Conservation (phyloP, 768 basidiomycete genomes). For the Lactifluus echinatus region DNA sequence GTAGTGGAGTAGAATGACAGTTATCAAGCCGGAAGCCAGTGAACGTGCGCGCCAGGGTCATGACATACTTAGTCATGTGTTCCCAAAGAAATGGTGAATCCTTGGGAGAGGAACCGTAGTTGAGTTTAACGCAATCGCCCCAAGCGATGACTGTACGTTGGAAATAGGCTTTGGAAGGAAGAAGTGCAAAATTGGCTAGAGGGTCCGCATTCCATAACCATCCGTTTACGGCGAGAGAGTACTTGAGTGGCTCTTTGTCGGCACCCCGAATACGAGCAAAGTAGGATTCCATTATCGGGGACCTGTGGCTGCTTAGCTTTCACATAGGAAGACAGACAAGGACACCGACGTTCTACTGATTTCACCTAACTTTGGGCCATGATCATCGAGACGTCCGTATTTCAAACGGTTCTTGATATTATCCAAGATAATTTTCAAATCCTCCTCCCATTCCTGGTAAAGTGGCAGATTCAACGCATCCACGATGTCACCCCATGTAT, state of each 20-base stretch:
- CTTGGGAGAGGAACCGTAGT: conserved; percentile 56
- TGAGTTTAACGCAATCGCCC: conserved; percentile 97
- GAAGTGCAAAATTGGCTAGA: conserved; percentile 85
- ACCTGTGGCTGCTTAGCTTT: conserved; percentile 34
- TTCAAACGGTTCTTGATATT: conserved; percentile 67
- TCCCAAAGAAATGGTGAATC: conserved; percentile 74
- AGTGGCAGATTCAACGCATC: conserved; percentile 85
- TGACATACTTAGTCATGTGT: conserved; percentile 82
- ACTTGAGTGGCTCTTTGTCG: conserved; percentile 42
- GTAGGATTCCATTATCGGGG: conserved; percentile 82
- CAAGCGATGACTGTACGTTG: conserved; percentile 95
- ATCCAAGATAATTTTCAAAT: conserved; percentile 63
- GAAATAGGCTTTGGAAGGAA: conserved; percentile 89
- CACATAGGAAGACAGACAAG: neutral
- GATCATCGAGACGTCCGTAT: conserved; percentile 71
- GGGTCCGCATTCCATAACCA: conserved; percentile 99
- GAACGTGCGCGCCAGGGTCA: conserved; percentile 69
- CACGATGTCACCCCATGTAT: conserved; percentile 68
- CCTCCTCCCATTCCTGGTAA: conserved; percentile 82
- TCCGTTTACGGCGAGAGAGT: conserved; percentile 93
- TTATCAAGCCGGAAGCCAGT: conserved; percentile 98
- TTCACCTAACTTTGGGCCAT: conserved; percentile 78
- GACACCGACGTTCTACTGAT: conserved; percentile 62
- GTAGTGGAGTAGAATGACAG: conserved; percentile 93
- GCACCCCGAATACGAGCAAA: conserved; percentile 70